Evolutionary conservation across 768 basidiomycete species (phyloP).

Genomic region (Pulveroboletus sp.): DNA sequence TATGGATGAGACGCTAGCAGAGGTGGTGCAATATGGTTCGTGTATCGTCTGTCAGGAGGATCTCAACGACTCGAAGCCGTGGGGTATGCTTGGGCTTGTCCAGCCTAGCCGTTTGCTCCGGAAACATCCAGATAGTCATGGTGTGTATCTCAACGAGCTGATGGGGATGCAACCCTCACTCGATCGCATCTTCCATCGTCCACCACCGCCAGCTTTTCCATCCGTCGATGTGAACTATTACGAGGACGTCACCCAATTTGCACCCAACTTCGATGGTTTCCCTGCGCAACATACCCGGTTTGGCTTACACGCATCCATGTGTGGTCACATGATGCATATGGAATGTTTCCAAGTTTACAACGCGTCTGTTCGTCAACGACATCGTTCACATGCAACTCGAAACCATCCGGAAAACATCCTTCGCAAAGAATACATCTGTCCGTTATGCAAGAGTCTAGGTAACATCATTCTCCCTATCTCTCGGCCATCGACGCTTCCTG

Average conservation of each 20-base stretch:
- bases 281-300: slow-evolving; percentile 70
- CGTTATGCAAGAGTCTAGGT: slow-evolving; percentile 93
- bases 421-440: slow-evolving; percentile 92
- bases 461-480: slow-evolving; percentile 89
- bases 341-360: slow-evolving; percentile 92
- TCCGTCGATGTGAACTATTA: slow-evolving; percentile 18
- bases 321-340: slow-evolving; percentile 96
- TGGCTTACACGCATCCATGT: slow-evolving; percentile 82
- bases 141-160: slow-evolving; percentile 64
- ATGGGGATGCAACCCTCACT: slow-evolving; percentile 59
- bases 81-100: slow-evolving; percentile 81
- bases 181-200: slow-evolving; percentile 43
- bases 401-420: slow-evolving; percentile 95
- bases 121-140: slow-evolving; percentile 63
- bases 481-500: slow-evolving; percentile 39
- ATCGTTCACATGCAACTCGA: slow-evolving; percentile 81
- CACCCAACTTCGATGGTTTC: slow-evolving; percentile 72
- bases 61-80: slow-evolving; percentile 63
- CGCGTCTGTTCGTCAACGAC: slow-evolving; percentile 79
- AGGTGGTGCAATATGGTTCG: slow-evolving; percentile 67
- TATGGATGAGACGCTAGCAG: slow-evolving; percentile 40
- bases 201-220: slow-evolving; percentile 34
- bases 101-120: slow-evolving; percentile 86
- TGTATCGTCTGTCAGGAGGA: slow-evolving; percentile 99
- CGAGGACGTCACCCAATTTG: slow-evolving; percentile 34